Conservation (phyloP, 495 filamentous ascomycete species). For the Aspergillus sclerotiicarbonarius region DNA sequence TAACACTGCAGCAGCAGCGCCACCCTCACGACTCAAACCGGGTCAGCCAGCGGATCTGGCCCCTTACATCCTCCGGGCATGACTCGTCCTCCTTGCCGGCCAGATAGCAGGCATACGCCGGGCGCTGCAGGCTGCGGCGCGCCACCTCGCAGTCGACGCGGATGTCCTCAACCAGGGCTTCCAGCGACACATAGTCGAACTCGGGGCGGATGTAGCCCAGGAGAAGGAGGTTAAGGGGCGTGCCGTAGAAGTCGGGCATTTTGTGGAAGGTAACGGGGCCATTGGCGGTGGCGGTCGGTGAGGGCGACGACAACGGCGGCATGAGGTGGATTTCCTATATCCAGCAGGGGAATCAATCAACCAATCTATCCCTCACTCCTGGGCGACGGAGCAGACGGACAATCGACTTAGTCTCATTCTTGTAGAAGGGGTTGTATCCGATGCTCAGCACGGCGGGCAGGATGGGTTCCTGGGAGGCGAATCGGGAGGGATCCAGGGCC, state of each 20-base stretch:
- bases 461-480: slow-evolving; percentile 39
- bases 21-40: slow-evolving; percentile 25
- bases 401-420: slow-evolving; percentile 75
- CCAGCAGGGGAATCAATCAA: not conserved
- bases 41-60: slow-evolving; percentile 38
- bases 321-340: slow-evolving; percentile 83
- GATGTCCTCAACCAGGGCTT: slow-evolving; percentile 86
- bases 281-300: slow-evolving; percentile 45
- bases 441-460: slow-evolving; percentile 92
- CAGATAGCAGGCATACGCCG: slow-evolving; percentile 59
- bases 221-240: slow-evolving; percentile 71
- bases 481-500: slow-evolving; percentile 49
- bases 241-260: slow-evolving; percentile 78
- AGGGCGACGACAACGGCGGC: slow-evolving; percentile 46
- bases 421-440: slow-evolving; percentile 95
- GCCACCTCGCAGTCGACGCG: slow-evolving; percentile 83
- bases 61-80: slow-evolving; percentile 21
- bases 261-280: slow-evolving; percentile 35
- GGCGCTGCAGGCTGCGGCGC: slow-evolving; percentile 64
- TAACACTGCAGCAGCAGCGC: not conserved
- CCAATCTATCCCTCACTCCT: slow-evolving; percentile 1
- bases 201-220: slow-evolving; percentile 88
- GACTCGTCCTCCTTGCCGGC: slow-evolving; percentile 17
- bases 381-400: slow-evolving; percentile 28
- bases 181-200: slow-evolving; percentile 79